Evolutionary conservation across 176 grass and related monocot genomes (phyloP).

Genomic region (Zoysia pacifica): DNA sequence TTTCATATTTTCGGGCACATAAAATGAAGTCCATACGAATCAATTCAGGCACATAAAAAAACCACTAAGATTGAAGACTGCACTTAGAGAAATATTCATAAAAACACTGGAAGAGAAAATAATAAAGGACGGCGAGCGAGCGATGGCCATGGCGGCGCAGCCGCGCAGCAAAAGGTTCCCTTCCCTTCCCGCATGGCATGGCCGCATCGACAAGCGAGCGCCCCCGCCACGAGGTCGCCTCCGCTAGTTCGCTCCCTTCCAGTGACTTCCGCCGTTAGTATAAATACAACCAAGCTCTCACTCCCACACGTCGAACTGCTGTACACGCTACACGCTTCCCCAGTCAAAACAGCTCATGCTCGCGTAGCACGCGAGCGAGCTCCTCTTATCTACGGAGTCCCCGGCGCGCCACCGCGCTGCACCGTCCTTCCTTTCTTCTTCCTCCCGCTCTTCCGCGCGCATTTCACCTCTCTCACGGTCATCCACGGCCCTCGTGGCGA

Average conservation of each 20-base stretch:
- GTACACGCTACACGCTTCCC: conserved; percentile 15
- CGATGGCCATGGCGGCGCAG: conserved; percentile 17
- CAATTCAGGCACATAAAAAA: too few species aligned
- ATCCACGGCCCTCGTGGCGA: neutral
- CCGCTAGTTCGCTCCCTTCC: neutral
- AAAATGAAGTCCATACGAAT: too few species aligned
- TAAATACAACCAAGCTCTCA: conserved; percentile 49
- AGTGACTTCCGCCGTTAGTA: conserved; percentile 42
- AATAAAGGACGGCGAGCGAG: neutral
- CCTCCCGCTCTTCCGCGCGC: neutral
- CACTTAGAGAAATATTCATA: too few species aligned
- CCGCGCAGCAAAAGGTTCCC: neutral
- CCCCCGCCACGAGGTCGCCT: conserved; percentile 33
- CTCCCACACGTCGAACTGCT: conserved; percentile 31
- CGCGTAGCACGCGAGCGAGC: neutral
- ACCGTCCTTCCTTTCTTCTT: neutral
- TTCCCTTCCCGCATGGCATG: conserved; percentile 1
- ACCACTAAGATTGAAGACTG: too few species aligned
- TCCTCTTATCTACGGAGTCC: conserved; percentile 14
- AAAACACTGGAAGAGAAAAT: neutral
- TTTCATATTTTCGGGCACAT: too few species aligned
- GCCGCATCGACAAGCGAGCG: neutral
- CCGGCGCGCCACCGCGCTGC: neutral
- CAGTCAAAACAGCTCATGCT: conserved; percentile 10
- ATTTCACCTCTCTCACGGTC: neutral